Base-by-base conservation (phyloP, 2,329 filamentous ascomycete species). In the Calonectria pseudoturangicola region DNA sequence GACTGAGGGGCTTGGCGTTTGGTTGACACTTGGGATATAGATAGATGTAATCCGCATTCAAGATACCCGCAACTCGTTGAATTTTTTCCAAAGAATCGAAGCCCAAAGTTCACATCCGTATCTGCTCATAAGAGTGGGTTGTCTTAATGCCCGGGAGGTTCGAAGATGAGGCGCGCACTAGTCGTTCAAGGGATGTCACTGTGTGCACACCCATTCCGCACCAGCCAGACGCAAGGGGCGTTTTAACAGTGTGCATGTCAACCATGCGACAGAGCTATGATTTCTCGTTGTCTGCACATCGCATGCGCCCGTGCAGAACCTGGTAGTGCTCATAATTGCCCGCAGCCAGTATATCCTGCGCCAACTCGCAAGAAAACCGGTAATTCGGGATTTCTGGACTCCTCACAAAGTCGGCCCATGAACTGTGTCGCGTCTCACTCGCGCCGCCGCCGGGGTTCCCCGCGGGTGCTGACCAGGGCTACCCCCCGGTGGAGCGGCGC, bases 391-490 rank as follows among this genome's bases (percentile, higher is more conserved):
- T 67, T 33, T 21, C 21, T 30, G 41, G 41, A 33, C 41, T 21
- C 41, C 58, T 72, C 48, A 66, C 30, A 67, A 65, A 56, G 64
- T 68, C 70, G 58, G 43, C 56, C 64, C 70, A 71, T 56, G 70
- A 50, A 48, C 47, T 54, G 33, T 33, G 60, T 51, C 33, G 58
- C 64, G 51, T 72, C 68, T 70, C 68, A 62, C 62, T 74, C 69
- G 69, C 72, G 72, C 72, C 60, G 51, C 62, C 51, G 62, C 78
- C 73, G 71, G 74, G 74, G 75, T 80, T 79, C 79, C 77, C 78
- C 78, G 76, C 78, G 78, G 67, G 68, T 67, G 72, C 73, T 75
- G 72, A 77, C 76, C 76, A 76, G 77, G 72, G 66, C 66, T 63
- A 62, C 56, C 74, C 77, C 78, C 73, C 54, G 68, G 71, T 67